These are phyloP conservation scores for Pouteria glomerata DNA, from an alignment of 148 eudicot genomes.

Conservation along the genomic window DNA sequence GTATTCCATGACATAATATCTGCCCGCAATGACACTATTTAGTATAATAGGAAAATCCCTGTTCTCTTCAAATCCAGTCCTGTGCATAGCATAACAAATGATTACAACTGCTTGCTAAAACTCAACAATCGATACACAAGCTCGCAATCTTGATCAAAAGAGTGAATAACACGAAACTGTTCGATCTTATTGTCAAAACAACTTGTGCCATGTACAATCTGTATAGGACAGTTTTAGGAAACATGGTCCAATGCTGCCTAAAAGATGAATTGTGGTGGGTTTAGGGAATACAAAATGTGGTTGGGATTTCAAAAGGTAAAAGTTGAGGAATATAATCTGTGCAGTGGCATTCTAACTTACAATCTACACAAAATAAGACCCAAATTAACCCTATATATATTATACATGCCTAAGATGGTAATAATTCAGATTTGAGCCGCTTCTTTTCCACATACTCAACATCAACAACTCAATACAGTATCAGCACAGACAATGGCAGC, in stretches of 20 bases:
- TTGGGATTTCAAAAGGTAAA: neutral
- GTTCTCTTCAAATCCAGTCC: slow-evolving; percentile 96
- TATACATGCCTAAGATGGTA: neutral
- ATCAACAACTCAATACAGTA: neutral
- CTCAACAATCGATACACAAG: slow-evolving; percentile 17
- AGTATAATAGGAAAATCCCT: slow-evolving; percentile 77
- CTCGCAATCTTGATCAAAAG: slow-evolving; percentile 6
- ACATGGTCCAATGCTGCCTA: neutral
- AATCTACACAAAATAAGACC: neutral
- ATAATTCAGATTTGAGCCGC: neutral
- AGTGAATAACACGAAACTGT: neutral
- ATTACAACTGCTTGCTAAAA: slow-evolving; percentile 19
- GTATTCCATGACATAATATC: slow-evolving; percentile 76
- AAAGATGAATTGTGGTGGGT: neutral
- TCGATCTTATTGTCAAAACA: neutral
- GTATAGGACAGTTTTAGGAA: neutral
- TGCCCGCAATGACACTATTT: slow-evolving; percentile 64
- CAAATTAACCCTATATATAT: neutral
- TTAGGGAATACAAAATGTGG: neutral
- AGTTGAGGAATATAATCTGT: neutral
- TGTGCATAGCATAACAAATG: slow-evolving; percentile 29
- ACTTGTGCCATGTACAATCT: too few species aligned
- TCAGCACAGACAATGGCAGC: neutral
- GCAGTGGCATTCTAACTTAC: neutral
- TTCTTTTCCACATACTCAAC: neutral